These are phyloP conservation scores for Coemansia aciculifera DNA, from an alignment of 192 early-diverging fungal genomes.

Conservation along the genomic window DNA sequence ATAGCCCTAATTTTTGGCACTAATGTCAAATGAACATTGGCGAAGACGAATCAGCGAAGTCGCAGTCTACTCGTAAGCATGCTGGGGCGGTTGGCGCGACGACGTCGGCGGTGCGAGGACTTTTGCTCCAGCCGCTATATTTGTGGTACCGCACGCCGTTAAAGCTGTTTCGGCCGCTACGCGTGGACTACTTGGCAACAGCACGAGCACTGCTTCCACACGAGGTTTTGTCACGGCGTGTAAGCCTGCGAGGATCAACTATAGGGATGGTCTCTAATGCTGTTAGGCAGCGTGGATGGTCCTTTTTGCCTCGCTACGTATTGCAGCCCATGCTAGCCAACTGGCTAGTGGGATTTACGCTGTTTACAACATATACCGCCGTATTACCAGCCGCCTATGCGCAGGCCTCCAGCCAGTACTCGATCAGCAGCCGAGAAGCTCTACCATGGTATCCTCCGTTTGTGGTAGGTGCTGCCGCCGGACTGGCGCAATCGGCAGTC, in stretches of 20 bases:
- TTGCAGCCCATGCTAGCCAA: constrained; percentile 75
- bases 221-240: constrained; percentile 33
- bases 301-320: constrained; percentile 69
- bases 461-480: constrained; percentile 62
- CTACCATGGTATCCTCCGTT: constrained; percentile 50
- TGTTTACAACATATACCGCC: constrained; percentile 72
- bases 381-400: constrained; percentile 37
- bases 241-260: constrained; percentile 65
- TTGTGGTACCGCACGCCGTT: constrained; percentile 57
- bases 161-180: constrained; percentile 72
- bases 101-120: constrained; percentile 46
- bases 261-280: constrained; percentile 73
- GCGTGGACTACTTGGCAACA: constrained; percentile 78
- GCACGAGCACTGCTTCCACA: constrained; percentile 70
- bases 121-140: constrained; percentile 53
- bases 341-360: constrained; percentile 68
- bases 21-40: constrained; percentile 35
- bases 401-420: constrained; percentile 42
- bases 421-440: constrained; percentile 24
- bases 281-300: constrained; percentile 66
- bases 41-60: constrained; percentile 6
- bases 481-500: constrained; percentile 70
- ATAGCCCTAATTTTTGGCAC: background rate
- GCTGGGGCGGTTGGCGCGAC: constrained; percentile 53
- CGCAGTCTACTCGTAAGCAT: constrained; percentile 43